Percentiles rank a stretch among this genome's conserved stretches.
Evolutionary conservation across 2,329 filamentous ascomycete species (phyloP).

Genomic region (Aspergillus ochraceoroseus): DNA sequence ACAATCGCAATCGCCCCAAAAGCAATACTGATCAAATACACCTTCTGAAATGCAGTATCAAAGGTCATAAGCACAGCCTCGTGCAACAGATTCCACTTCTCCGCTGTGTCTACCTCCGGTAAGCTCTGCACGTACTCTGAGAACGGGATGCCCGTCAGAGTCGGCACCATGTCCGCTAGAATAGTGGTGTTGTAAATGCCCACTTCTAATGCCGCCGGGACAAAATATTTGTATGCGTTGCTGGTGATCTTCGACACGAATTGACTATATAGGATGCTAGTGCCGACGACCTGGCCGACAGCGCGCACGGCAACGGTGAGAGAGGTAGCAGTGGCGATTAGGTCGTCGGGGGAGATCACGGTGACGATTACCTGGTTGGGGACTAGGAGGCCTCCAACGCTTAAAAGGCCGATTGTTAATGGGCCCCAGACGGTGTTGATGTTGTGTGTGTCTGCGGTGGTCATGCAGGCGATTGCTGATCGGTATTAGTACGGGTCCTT

Average conservation of each 20-base stretch:
- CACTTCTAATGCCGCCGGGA: neutral
- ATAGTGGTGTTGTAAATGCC: neutral
- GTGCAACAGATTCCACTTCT: neutral
- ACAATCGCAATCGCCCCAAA: constrained; percentile 5
- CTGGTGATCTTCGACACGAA: neutral
- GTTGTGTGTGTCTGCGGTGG: neutral
- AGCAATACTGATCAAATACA: constrained; percentile 7
- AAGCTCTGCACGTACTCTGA: neutral
- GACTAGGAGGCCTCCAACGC: constrained; percentile 6
- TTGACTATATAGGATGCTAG: constrained; percentile 8
- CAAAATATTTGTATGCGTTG: constrained; percentile 1
- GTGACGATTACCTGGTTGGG: constrained; percentile 10
- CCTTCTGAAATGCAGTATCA: constrained; percentile 1
- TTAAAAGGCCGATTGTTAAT: constrained; percentile 2
- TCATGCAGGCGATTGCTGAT: constrained; percentile 8
- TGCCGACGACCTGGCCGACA: constrained; percentile 8
- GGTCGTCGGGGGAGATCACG: constrained; percentile 2
- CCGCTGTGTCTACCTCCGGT: neutral
- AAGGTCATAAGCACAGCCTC: constrained; percentile 2
- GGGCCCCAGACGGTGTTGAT: constrained; percentile 5
- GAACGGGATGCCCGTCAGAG: constrained; percentile 2
- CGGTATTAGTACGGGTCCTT: too few relatives aligned
- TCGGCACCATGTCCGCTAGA: constrained; percentile 1
- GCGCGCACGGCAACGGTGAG: constrained; percentile 7
- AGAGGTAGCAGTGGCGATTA: constrained; percentile 7